Percentiles rank a stretch among this genome's conserved stretches.
Evolutionary conservation across 148 eudicot species (phyloP).

Genomic region (Cornus suecica): DNA sequence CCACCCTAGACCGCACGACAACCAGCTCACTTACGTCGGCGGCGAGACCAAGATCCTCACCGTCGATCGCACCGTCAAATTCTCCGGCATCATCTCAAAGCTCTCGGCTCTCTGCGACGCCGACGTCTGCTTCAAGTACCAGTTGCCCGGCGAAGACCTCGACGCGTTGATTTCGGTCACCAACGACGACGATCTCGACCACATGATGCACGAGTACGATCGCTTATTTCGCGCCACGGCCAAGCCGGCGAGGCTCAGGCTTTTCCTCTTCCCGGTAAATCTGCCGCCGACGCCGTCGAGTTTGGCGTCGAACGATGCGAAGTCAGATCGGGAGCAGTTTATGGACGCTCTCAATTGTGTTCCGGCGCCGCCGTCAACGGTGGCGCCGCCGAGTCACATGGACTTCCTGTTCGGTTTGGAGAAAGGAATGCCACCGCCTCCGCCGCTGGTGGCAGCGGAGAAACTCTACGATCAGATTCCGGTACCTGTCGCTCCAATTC

Average conservation of each 20-base stretch:
- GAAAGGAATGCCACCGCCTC: constrained; percentile 26
- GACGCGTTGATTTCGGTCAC: constrained; percentile 87
- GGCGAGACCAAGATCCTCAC: constrained; percentile 83
- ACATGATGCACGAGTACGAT: constrained; percentile 91
- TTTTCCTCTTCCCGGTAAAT: constrained; percentile 48
- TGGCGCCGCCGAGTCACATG: constrained; percentile 28
- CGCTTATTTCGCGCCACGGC: constrained; percentile 50
- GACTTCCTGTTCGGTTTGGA: constrained; percentile 83
- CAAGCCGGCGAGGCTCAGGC: constrained; percentile 62
- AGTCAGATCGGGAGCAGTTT: constrained; percentile 45
- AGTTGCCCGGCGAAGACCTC: constrained; percentile 82
- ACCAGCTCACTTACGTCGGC: constrained; percentile 65
- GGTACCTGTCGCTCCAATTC: constrained; percentile 24
- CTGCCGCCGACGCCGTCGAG: constrained; percentile 19
- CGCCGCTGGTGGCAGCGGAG: constrained; percentile 10
- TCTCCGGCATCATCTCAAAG: constrained; percentile 31
- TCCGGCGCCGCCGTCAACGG: constrained; percentile 20
- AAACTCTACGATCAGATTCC: constrained; percentile 20
- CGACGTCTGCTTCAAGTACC: constrained; percentile 58
- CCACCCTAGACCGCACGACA: constrained; percentile 73
- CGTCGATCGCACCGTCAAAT: constrained; percentile 57
- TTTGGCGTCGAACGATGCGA: constrained; percentile 37
- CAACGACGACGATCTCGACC: constrained; percentile 83
- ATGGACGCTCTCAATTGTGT: constrained; percentile 57
- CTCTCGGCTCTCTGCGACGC: constrained; percentile 35